A percentile compares a stretch with the other conserved stretches of the same genome.
Conservation (phyloP, 129 eudicot genomes). For the Deinandra increscens region DNA sequence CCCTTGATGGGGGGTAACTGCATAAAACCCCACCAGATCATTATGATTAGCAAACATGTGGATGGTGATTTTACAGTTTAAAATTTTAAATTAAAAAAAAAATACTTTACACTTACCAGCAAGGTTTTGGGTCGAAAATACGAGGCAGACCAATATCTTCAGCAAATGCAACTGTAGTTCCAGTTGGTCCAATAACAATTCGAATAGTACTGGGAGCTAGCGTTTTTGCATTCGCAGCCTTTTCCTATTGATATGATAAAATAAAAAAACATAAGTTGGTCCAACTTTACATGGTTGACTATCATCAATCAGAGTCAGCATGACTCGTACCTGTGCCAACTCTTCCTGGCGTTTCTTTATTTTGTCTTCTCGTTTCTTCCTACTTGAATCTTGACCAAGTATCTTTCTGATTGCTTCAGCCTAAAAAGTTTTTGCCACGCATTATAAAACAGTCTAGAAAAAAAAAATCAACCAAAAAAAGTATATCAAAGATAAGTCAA, state of each 20-base stretch:
- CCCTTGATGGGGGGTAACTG: conserved; percentile 94
- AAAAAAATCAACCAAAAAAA: neutral
- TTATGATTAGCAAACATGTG: conserved; percentile 12
- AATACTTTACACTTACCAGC: conserved; percentile 38
- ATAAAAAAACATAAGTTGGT: conserved; percentile 1
- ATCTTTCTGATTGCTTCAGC: conserved; percentile 97
- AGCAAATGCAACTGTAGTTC: conserved; percentile 80
- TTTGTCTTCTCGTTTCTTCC: conserved; percentile 94
- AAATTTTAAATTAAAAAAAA: neutral
- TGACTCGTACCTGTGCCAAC: conserved; percentile 66
- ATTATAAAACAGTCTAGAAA: neutral
- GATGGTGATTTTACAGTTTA: neutral
- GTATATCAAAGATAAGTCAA: conserved; percentile 11
- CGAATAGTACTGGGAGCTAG: conserved; percentile 63
- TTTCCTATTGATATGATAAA: conserved; percentile 44
- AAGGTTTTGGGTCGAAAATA: conserved; percentile 58
- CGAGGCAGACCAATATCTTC: conserved; percentile 74
- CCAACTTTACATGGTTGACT: neutral
- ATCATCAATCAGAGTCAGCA: neutral
- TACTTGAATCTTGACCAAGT: conserved; percentile 89
- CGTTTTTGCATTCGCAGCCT: conserved; percentile 59
- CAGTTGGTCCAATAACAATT: conserved; percentile 71
- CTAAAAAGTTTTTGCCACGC: conserved; percentile 36
- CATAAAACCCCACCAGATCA: conserved; percentile 2
- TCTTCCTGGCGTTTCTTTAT: conserved; percentile 91